A percentile compares a stretch with the other conserved stretches of the same genome.
Conservation (phyloP, 768 basidiomycete genomes). For the Cyclocybe cylindracea region DNA sequence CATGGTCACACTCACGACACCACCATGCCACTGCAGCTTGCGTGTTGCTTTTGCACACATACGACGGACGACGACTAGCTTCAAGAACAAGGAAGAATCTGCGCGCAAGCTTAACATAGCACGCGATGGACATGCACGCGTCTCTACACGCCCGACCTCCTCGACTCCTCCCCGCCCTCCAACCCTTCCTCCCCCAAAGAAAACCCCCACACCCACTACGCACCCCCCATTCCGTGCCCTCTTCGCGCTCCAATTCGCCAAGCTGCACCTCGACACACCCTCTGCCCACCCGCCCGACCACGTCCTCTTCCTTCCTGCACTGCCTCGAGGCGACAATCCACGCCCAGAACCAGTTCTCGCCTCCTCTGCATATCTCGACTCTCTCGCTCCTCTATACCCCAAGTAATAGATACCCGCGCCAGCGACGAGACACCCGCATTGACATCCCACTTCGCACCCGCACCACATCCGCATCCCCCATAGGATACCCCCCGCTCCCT, state of each 20-base stretch:
- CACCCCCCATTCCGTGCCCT: constrained; percentile 31
- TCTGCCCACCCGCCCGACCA: constrained; percentile 77
- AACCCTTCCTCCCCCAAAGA: constrained; percentile 2
- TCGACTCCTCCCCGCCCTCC: constrained; percentile 21
- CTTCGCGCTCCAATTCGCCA: constrained; percentile 49
- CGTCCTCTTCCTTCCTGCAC: constrained; percentile 86
- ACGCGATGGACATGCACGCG: constrained; percentile 11
- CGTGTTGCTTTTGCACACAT: background rate
- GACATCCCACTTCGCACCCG: constrained; percentile 5
- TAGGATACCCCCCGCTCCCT: constrained; percentile 32
- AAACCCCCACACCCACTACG: background rate
- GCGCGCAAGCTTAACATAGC: no score
- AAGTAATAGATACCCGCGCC: background rate
- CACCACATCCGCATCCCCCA: constrained; percentile 8
- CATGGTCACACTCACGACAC: background rate
- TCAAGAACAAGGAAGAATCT: no score
- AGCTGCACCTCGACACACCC: constrained; percentile 62
- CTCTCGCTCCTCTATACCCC: no score
- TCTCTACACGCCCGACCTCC: constrained; percentile 23
- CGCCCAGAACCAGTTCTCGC: constrained; percentile 83
- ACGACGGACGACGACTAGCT: no score
- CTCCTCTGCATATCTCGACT: constrained; percentile 24
- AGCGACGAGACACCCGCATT: background rate
- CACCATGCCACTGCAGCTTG: background rate
- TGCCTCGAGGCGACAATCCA: constrained; percentile 83